phyloP scores from a whole-genome alignment of 495 filamentous ascomycete genomes.

The Aspergillus sparsus region DNA sequence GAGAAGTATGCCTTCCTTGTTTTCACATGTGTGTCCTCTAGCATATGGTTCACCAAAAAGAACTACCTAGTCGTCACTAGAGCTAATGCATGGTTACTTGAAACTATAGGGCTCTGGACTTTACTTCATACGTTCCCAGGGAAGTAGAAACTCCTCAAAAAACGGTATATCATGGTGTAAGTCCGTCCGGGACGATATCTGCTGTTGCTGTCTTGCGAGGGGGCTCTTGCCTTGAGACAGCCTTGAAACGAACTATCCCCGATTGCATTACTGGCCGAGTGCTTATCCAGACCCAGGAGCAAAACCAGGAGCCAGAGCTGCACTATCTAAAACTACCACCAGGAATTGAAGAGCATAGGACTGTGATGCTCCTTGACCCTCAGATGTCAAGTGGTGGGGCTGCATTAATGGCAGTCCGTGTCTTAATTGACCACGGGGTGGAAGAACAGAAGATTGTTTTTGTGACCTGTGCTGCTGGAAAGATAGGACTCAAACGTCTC shows the following conservation, averaged over 20 bases:
- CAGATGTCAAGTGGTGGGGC: conserved; percentile 94
- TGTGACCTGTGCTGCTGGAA: conserved; percentile 83
- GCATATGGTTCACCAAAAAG: too few relatives aligned
- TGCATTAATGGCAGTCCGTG: conserved; percentile 93
- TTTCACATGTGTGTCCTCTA: too few relatives aligned
- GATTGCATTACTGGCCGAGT: conserved; percentile 88
- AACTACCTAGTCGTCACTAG: too few relatives aligned
- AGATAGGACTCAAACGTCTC: conserved; percentile 75
- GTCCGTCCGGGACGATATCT: conserved; percentile 67
- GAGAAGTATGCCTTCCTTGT: conserved; percentile 59
- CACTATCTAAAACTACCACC: conserved; percentile 80
- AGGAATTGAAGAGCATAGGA: conserved; percentile 68
- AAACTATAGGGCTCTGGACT: conserved; percentile 64
- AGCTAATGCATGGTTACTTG: too few relatives aligned
- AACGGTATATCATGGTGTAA: conserved; percentile 66
- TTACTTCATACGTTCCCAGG: conserved; percentile 60
- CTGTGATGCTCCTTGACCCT: conserved; percentile 83
- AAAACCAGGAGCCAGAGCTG: conserved; percentile 85
- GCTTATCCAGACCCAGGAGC: conserved; percentile 83
- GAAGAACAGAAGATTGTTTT: conserved; percentile 80
- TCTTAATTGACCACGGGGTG: conserved; percentile 94
- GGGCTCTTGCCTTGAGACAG: conserved; percentile 83
- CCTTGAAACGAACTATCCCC: conserved; percentile 82
- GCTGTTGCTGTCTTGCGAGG: conserved; percentile 88
- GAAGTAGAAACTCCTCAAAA: conserved; percentile 69